Base-by-base conservation (phyloP, 148 eudicot genomes). In the Fagopyrum esculentum region DNA sequence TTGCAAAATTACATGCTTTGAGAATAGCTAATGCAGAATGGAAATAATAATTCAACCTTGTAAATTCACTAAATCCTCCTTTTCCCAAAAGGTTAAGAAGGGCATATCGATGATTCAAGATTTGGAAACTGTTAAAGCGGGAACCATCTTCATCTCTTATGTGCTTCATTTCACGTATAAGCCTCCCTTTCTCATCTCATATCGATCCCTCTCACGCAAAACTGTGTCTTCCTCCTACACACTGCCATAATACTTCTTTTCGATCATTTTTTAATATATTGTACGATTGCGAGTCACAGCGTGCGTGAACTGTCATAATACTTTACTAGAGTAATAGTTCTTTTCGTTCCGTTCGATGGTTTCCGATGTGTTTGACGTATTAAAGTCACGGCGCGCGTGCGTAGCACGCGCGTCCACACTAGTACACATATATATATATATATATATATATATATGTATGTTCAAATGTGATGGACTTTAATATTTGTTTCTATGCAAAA, bases 101-200 rank as follows among this genome's bases (percentile, higher is more conserved):
- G 45, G 97, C 98, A 84, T 95, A 95, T 69, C 98, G 92, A 71
- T 89, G 91, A 77, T 89, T 95, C 74, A 95, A 72, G 61, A 95
- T 90, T 68, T 88, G 98, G 80, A 86, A 95, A 85, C 85, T 90
- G 78, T 94, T 94, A 77, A 92, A 94, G 35, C 96, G 93, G 26
- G 97, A 94, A 80, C 96, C 97, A 83, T 95, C 98, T 82, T 95
- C 98, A 80, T 95, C 98, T 47, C 98, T 77, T 76, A 95, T 89
- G 61, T 97, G 98, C 86, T 95, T 95, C 98, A 95, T 95, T 85
- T 95, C 98, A 73, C 98, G 98, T 82, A 95, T 95, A 69, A 92
- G 97, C 81, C 91, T 87, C 77, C 96, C 98, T 85, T 95, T 95
- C 79, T 95, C 98, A 90, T 52, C 80, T 95, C 98, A 80, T 89